Base-by-base conservation (phyloP, 169 alveolate species). In the Cryptosporidium ryanae region DNA sequence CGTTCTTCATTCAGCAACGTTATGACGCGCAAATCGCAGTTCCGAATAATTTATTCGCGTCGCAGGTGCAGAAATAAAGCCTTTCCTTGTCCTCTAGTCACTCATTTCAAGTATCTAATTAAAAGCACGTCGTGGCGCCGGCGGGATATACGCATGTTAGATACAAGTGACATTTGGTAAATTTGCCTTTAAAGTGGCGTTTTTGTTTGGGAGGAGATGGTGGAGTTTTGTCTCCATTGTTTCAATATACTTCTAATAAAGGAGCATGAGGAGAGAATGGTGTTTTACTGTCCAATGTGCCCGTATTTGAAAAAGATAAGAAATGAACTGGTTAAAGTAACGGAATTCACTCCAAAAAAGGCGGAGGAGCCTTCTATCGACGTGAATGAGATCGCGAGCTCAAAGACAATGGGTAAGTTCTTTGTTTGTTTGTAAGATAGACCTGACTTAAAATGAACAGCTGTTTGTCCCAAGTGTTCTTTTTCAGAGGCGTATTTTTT, bases 261-360 rank as follows among this genome's bases (percentile, higher is more conserved):
- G 59, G 87, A 59, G 15, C 63, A 59, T n/a, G 87, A 76, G 43
- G 87, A 76, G 31, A 76, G 76, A 25, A 57, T 61, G 61, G 71
- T 70, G 27, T 94, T 93, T 68, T 93, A 83, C 91, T 95, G 97
- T 65, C 93, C 91, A 55, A 94, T 96, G 7, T 95, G 97, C 61
- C 97, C 97, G 21, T 95, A 94, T 84, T 81, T 95, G 13, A 92
- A 71, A 82, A 90, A 65, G n/a, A 89, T 94, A 15, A 65, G 49
- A 21, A 61, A 65, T 57, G 65, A 90, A 54, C 64, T 92, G 67
- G 65, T 66, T 71, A 32, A 92, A 84, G 66, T 61, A 59, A 65
- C 90, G 48, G 65, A 84, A 43, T 61, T 52, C 50, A 23, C 66
- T 66, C 52, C 92, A 43, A 29, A 91, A 67, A 70, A 82, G 82